Base-by-base conservation (phyloP, 1,139 yeast species). In the Sugiyamaella castrensis region DNA sequence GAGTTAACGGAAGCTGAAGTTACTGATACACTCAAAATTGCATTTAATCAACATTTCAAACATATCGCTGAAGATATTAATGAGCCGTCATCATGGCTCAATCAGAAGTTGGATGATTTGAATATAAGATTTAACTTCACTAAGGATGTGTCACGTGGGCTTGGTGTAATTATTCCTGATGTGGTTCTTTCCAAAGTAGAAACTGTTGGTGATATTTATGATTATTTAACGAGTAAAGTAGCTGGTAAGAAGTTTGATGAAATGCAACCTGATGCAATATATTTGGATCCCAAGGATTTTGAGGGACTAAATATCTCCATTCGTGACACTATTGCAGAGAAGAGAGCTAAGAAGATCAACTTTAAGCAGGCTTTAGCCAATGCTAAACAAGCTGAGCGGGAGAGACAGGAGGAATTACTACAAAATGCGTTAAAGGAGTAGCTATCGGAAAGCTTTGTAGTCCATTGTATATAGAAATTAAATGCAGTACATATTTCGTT, bases 231-330 rank as follows among this genome's bases (percentile, higher is more conserved):
- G 29, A 57, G 65, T 8, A 67, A 75, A 40, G 72, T 84, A 8
- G 70, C 76, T 31, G 77, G 79, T 32, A 68, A 71, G 11, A 68
- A 65, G 46, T 79, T 73, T 69, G 76, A 77, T 58, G 95, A 85
- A 66, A 76, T 83, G 62, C 80, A 81, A 64, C 94, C 96, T 26
- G 79, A 85, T 56, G 92, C 88, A 37, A 79, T 88, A 47, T 79
- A 84, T 66, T 71, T 87, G 57, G 75, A 79, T 53, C 67, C 70
- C 16, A 63, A 68, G 30, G 72, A 71, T 13, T 79, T 72, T 53
- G 69, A 67, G 24, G 77, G 81, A 39, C 69, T 77, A 32, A 81
- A 81, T 61, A 69, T 82, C 47, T 66, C 68, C 19, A 60, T 80
- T 29, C 68, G 72, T n/a, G 71, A 71, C 46, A 63, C 64, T 12